Base-by-base conservation (phyloP, 257 asterid genomes). In the Salvia rosmarinus region DNA sequence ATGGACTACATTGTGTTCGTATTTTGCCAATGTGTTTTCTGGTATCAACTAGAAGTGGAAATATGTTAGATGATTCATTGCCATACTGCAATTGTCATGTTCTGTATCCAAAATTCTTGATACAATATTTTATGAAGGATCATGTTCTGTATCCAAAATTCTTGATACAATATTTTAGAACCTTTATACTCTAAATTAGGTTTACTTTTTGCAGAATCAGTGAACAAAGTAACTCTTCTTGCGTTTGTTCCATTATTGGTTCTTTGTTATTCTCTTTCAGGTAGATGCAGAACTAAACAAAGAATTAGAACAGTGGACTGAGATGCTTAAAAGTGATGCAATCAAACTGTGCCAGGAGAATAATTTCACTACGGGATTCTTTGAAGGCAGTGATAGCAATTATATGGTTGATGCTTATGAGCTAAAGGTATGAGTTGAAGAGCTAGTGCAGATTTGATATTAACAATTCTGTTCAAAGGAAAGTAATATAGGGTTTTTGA, bases 291-390 rank as follows among this genome's bases (percentile, higher is more conserved):
- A 94, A 71, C 54, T 88, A 71, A 84, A 83, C 82, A 94, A 88
- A 82, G 99, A 94, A 81, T 67, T 94, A 66, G 99, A 94, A 78
- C 96, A 89, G 73, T 94, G 99, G 98, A 89, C 88, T 73, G 97
- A 89, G 58, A 85, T 87, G 95, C 91, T 94, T 40, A 91, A 80
- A 74, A 88, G 80, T 25, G 99, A 94, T 63, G 96, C 92, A 13
- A 78, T 94, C 50, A 94, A 85, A 78, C 55, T 94, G 42, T 94
- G 99, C 82, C 96, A 81, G 82, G 99, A 91, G 83, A 94, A 89
- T 75, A 91, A 91, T 82, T 94, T 94, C 70, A 83, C 72, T 67
- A 84, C 99, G 44, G 99, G 99, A 13, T 94, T 88, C 81, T 94
- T 94, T 78, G 97, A 94, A 85, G 96, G 96, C 21, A 91, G 88